Conservation (phyloP, 2,329 filamentous ascomycete genomes). For the Parastagonospora avenae region DNA sequence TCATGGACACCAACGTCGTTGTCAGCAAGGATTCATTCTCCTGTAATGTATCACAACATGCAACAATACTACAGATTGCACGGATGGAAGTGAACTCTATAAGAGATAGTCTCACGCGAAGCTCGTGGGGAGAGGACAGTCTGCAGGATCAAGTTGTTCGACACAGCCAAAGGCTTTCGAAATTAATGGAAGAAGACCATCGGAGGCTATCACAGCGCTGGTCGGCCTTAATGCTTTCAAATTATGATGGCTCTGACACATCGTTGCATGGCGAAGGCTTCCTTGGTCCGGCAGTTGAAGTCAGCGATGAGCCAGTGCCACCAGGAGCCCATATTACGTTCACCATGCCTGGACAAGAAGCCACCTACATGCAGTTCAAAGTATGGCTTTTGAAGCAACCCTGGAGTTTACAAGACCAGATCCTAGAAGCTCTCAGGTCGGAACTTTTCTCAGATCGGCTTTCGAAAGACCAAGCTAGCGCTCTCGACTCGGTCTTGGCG, state of each 20-base stretch:
- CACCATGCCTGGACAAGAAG: not conserved
- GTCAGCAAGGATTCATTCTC: not conserved
- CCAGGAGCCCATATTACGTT: not conserved
- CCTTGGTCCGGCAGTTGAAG: no score
- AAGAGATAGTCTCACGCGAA: constrained; percentile 10
- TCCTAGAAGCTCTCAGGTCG: not conserved
- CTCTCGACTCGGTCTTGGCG: not conserved
- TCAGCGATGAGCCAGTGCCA: not conserved
- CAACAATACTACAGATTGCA: constrained; percentile 1
- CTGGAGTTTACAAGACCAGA: not conserved
- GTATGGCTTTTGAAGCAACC: not conserved
- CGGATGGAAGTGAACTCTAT: constrained; percentile 14
- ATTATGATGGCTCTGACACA: not conserved
- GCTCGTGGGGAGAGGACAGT: not conserved
- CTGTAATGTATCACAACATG: not conserved
- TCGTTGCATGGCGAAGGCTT: not conserved
- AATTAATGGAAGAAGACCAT: constrained; percentile 5
- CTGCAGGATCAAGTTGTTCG: not conserved
- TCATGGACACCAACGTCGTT: not conserved
- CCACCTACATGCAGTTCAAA: not conserved
- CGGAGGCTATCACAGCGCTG: constrained; percentile 4
- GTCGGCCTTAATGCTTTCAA: not conserved
- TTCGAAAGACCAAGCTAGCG: not conserved
- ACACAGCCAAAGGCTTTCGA: constrained; percentile 1
- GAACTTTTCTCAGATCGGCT: not conserved